Base-by-base conservation (phyloP, 495 filamentous ascomycete genomes). In the Elasticomyces elasticus region DNA sequence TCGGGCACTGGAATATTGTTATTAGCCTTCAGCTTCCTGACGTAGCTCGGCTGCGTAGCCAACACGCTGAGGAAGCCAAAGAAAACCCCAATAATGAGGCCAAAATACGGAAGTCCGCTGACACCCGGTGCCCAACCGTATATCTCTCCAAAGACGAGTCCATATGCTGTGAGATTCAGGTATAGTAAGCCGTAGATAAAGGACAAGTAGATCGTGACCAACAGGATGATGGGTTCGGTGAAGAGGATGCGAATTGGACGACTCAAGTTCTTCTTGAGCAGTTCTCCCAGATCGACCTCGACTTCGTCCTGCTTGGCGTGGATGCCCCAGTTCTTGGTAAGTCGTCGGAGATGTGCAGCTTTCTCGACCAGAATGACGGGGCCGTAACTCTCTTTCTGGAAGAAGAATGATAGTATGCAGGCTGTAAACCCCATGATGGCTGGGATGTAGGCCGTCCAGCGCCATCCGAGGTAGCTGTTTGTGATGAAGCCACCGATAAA, bases 291-390 rank as follows among this genome's bases (percentile, higher is more conserved):
- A 27, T 73, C 73, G 12, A 77, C 69, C 46, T 66, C 69, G 43
- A 74, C 69, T 59, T 79, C 76, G 43, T 86, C 82, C 31, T 78
- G 68, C 54, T 76, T 71, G 10, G 81, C 72, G 55, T 83, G 75
- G 6, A 79, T 65, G 20, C 74, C 78, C 71, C 75, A 76, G 62
- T 86, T 85, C 33, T 75, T 70, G n/a, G 82, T 85, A 43, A 77
- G 71, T 17, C 67, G 67, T 13, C 83, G 76, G 7, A 86, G 65
- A 37, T 73, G 70, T 15, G 71, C 72, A 0, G 84, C 84, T 33
- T 42, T 66, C 60, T 57, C 79, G 70, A 63, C 58, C 0, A 85
- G 70, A 31, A 86, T 71, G 5, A 75, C 70, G 6, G 80, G 74
- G 0, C 67, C 66, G 51, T 79, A 82, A 0, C 83, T 84, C 65